Conservation (phyloP, 768 basidiomycete genomes). For the Rhodotorula sphaerocarpa region DNA sequence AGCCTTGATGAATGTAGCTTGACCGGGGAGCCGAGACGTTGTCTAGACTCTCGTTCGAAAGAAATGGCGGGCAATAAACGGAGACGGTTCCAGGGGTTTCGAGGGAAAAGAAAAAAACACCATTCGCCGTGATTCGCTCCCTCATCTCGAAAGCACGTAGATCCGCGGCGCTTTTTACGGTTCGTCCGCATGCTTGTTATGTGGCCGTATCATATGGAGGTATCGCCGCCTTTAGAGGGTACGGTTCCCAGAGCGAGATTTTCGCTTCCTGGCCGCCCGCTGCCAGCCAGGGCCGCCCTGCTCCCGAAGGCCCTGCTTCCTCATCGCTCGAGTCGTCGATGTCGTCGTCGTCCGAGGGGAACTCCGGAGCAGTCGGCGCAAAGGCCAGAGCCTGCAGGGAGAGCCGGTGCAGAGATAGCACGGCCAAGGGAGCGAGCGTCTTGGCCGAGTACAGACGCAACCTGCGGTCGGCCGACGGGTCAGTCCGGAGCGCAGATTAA, state of each 20-base stretch:
- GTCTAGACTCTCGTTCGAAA: no score
- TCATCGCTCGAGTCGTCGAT: slow-evolving; percentile 35
- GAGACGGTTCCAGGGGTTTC: no score
- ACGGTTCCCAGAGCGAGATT: slow-evolving; percentile 61
- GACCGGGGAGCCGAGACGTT: no score
- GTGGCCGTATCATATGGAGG: no score
- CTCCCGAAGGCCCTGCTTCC: slow-evolving; percentile 43
- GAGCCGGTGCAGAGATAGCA: slow-evolving; percentile 70
- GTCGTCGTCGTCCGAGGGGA: neutral
- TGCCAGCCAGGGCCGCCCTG: slow-evolving; percentile 56
- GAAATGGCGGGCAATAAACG: no score
- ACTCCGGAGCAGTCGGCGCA: slow-evolving; percentile 42
- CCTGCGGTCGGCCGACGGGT: slow-evolving; percentile 45
- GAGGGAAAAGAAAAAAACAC: no score
- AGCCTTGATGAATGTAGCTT: no score
- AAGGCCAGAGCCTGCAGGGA: slow-evolving; percentile 70
- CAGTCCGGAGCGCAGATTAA: neutral
- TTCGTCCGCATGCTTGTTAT: no score
- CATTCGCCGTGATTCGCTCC: no score
- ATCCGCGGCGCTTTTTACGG: no score
- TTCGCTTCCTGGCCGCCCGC: slow-evolving; percentile 61
- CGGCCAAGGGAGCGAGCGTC: slow-evolving; percentile 72
- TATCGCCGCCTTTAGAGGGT: slow-evolving; percentile 28
- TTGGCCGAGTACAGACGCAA: slow-evolving; percentile 74
- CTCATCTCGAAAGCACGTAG: no score